Evolutionary conservation across 257 asterid genomes (phyloP), one percentile per base, ranked within the genome.

Genomic region (Lycium ferocissimum): DNA sequence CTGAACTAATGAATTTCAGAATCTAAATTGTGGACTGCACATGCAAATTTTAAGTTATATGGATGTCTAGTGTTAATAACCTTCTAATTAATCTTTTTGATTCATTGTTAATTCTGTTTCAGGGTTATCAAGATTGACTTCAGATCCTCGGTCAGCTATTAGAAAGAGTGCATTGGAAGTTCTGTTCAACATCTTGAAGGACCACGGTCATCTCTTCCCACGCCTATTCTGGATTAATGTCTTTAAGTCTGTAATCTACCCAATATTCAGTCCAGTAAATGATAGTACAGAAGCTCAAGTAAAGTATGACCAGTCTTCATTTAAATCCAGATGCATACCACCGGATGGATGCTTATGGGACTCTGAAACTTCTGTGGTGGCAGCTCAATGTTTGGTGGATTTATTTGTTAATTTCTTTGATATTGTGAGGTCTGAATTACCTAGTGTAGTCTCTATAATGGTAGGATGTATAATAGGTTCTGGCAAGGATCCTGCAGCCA

Each of bases 141-240:
- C 97, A 54, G 99, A 97, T 93, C 95, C 98, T 80, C 92, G 99
- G 90, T 92, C 93, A 85, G 98, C 98, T 86, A 95, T 97, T 86
- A 89, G 97, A 90, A 97, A 92, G 86, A 90, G 99, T 80, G 92
- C 99, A 18, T 89, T 97, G 87, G 98, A 95, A 91, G 99, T 97
- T 91, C 95, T 97, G 80, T 97, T 97, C 87, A 93, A 97, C 91
- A 97, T 94, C 87, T 89, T 97, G 87, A 95, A 95, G 89, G 99
- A 97, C 92, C 98, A 97, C 82, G 99, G 99, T 61, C 95, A 91
- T 84, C 94, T 97, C 86, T 97, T 95, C 87, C 89, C 98, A 13
- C 89, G 85, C 82, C 75, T 89, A 73, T 94, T 97, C 87, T 97
- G 99, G 99, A 88, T 71, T 59, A 90, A 82, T 86, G 88, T 97